phyloP scores from a whole-genome alignment of 1,284 basidiomycete species.

The Cryptococcus sp. region DNA sequence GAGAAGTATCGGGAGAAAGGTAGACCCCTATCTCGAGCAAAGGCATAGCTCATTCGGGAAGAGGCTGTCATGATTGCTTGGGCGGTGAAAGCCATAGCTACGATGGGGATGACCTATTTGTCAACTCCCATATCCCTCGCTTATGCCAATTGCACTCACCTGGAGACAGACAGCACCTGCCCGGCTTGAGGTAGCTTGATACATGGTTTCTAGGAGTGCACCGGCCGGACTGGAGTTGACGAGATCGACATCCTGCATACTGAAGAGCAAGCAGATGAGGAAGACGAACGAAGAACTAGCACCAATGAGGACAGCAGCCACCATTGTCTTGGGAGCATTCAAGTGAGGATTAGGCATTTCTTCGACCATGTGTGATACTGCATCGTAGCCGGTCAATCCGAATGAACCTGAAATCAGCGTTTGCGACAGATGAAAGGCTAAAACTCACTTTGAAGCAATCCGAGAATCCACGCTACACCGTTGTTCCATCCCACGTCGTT shows the following conservation, averaged over 20 bases:
- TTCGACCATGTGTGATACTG: constrained; percentile 38
- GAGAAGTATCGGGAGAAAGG: constrained; percentile 57
- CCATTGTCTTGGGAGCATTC: constrained; percentile 50
- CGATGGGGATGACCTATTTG: constrained; percentile 46
- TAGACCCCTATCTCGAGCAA: constrained; percentile 65
- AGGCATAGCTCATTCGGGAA: constrained; percentile 64
- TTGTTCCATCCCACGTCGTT: constrained; percentile 52
- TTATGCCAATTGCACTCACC: too few relatives aligned
- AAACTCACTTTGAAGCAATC: constrained; percentile 44
- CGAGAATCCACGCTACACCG: constrained; percentile 50
- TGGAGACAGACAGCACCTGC: constrained; percentile 60
- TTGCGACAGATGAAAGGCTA: constrained; percentile 1
- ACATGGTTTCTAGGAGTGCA: constrained; percentile 63
- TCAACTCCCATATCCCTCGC: too few relatives aligned
- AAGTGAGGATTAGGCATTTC: constrained; percentile 41
- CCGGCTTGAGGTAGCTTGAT: constrained; percentile 58
- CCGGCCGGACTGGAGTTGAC: constrained; percentile 58
- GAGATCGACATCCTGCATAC: constrained; percentile 56
- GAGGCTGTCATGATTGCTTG: constrained; percentile 59
- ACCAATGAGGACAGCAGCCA: constrained; percentile 62
- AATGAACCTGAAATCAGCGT: constrained; percentile 31
- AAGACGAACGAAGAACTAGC: constrained; percentile 58
- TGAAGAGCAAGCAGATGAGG: constrained; percentile 65
- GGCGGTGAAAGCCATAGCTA: constrained; percentile 44
- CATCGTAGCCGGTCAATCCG: constrained; percentile 45